These are phyloP conservation scores for Mercurialis annua DNA, from an alignment of 345 rosid species.

Conservation along the genomic window DNA sequence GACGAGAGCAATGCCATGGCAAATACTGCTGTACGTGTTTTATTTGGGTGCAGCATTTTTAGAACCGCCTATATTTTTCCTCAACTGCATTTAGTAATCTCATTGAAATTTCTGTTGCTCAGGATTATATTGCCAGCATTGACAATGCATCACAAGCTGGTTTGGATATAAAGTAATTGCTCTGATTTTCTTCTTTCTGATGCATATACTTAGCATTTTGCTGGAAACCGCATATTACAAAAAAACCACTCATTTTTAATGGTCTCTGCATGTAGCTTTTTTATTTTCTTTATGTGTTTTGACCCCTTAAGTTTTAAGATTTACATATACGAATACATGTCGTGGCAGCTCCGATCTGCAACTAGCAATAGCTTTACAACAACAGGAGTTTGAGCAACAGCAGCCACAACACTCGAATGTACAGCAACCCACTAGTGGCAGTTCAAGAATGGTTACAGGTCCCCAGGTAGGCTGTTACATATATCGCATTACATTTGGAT, in stretches of 20 bases:
- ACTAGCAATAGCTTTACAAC: constrained; percentile 95
- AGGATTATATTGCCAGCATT: constrained; percentile 90
- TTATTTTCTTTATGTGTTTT: not conserved
- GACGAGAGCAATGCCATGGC: constrained; percentile 79
- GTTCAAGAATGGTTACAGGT: constrained; percentile 74
- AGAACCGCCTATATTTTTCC: constrained; percentile 2
- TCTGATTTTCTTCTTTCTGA: constrained; percentile 14
- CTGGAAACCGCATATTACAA: not conserved
- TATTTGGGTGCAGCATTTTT: constrained; percentile 1
- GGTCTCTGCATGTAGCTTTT: not conserved
- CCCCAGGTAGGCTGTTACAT: constrained; percentile 56
- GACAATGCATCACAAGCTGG: constrained; percentile 60
- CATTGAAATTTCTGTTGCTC: constrained; percentile 24
- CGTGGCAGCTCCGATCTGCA: constrained; percentile 84
- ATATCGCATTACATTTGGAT: constrained; percentile 1
- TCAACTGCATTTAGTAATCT: constrained; percentile 14
- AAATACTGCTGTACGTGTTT: constrained; percentile 67
- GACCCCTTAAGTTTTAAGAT: not conserved
- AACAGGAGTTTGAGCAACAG: constrained; percentile 82
- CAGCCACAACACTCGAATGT: constrained; percentile 54
- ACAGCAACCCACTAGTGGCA: constrained; percentile 47
- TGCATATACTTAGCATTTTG: constrained; percentile 9
- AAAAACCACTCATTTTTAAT: not conserved
- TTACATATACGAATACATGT: constrained; percentile 9
- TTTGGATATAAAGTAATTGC: constrained; percentile 60